Evolutionary conservation across 495 filamentous ascomycete species (phyloP), one percentile per base, ranked within the genome.

Genomic region (Neurospora africana): DNA sequence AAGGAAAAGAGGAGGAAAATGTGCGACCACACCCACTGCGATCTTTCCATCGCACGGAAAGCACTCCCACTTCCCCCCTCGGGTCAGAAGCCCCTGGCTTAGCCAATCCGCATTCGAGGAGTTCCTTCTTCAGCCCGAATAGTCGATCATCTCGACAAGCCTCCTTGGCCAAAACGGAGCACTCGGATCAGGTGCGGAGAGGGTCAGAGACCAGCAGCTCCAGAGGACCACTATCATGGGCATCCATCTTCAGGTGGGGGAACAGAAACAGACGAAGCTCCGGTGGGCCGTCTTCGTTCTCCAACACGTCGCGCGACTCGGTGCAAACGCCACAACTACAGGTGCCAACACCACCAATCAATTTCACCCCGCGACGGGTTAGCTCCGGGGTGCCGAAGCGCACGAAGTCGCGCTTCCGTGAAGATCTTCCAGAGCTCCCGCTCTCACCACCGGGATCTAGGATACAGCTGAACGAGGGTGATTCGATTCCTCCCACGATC

Each of bases 341-440:
- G 15, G 53, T 65, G 27, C 82, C 78, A n/a, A 72, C 79, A 10
- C 76, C 80, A 36, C 70, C 81, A 1, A 72, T 76, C 53, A 78
- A 71, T 47, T 70, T 81, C 35, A 70, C 78, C 27, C 76, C 81
- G n/a, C 81, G 83, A 13, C 79, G 78, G 21, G 70, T 84, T 4
- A 83, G 78, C 74, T 75, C 81, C 4, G 79, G 79, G 23, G 76
- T 85, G 1, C 88, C 93, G 9, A 88, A 89, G 73, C 90, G 93
- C 37, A 92, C 93, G 4, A 91, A 92, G 81, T 97, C 93, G 53
- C 94, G 93, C 67, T 98, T 98, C 84, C 88, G 90, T n/a, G 94
- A 98, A 79, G 93, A 97, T 78, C 87, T 98, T 19, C 93, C 92
- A 21, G 94, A 97, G 75, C 84, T 93, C 37, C 91, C 93, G 2